Evolutionary conservation across 2,329 filamentous ascomycete genomes (phyloP), one percentile per base, ranked within the genome.

Genomic region (Fusarium caatingaense): DNA sequence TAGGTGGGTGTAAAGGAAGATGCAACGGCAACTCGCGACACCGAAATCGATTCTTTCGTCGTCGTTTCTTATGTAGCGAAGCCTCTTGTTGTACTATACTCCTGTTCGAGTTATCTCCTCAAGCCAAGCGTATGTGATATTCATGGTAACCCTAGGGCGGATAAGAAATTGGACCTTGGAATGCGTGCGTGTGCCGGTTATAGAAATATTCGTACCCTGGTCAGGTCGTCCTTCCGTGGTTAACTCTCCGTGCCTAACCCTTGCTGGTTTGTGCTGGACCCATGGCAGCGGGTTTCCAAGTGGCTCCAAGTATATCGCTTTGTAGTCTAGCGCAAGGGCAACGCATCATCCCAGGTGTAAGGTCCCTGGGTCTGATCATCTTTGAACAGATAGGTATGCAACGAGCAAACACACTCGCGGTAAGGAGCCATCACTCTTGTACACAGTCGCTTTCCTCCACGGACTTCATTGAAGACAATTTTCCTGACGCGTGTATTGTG

Each of bases 271-370:
- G 60, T 63, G 60, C 62, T 74, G 61, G 72, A 60, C 68, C 73
- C 73, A 74, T 75, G 72, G 72, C 64, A 73, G 72, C 66, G 73
- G 73, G 67, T 74, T 75, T 48, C 51, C 66, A 65, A 50, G 70
- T 72, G 65, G 63, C 58, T 66, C 64, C 56, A 62, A n/a, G 9
- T n/a, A 56, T 60, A 59, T 47, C 46, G 59, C 45, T 60, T 68
- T 70, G 60, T 44, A 65, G 71, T 57, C 67, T 75, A 75, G 73
- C 56, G 66, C 45, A 64, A 68, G 64, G 63, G 61, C 56, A 59
- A 51, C 53, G 55, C 51, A 69, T 67, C 71, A 60, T 51, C 49
- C 49, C 49, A 59, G 72, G 59, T 30, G 64, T 44, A 55, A 63
- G 68, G 66, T 67, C 70, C 67, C 64, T 65, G 64, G 64, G 60